These are phyloP conservation scores for Basipetospora chlamydospora DNA, from an alignment of 2,329 filamentous ascomycete genomes.

Conservation along the genomic window DNA sequence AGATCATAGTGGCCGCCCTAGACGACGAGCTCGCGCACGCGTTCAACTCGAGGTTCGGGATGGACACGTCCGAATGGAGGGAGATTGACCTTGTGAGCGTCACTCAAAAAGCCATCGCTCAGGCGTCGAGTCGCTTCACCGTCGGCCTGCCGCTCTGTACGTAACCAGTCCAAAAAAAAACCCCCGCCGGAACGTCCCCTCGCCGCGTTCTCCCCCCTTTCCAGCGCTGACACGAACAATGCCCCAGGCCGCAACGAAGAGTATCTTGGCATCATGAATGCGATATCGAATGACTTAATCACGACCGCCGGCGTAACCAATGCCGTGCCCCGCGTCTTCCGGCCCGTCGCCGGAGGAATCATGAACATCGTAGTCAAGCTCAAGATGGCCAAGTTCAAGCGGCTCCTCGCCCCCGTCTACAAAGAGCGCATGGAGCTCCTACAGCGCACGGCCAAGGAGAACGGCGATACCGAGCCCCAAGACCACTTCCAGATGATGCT, in stretches of 20 bases:
- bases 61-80: too few species aligned
- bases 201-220: too few species aligned
- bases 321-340: constrained; percentile 5
- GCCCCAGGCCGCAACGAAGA: constrained; percentile 1
- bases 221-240: not conserved
- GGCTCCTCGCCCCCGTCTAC: not conserved
- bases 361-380: constrained; percentile 7
- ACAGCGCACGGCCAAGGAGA: not conserved
- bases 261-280: constrained; percentile 3
- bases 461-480: constrained; percentile 14
- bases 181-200: too few species aligned
- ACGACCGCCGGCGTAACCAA: constrained; percentile 6
- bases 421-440: not conserved
- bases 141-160: constrained; percentile 7
- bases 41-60: too few species aligned
- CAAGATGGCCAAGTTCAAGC: constrained; percentile 7
- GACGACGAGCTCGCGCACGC: constrained; percentile 7
- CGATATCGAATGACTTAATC: constrained; percentile 7
- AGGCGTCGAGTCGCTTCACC: constrained; percentile 7
- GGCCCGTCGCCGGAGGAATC: constrained; percentile 6
- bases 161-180: too few species aligned
- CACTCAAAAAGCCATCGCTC: too few species aligned
- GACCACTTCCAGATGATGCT: constrained; percentile 29
- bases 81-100: too few species aligned
- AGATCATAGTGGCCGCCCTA: constrained; percentile 3